Conservation (phyloP, 768 basidiomycete genomes). For the Mycena epipterygia region DNA sequence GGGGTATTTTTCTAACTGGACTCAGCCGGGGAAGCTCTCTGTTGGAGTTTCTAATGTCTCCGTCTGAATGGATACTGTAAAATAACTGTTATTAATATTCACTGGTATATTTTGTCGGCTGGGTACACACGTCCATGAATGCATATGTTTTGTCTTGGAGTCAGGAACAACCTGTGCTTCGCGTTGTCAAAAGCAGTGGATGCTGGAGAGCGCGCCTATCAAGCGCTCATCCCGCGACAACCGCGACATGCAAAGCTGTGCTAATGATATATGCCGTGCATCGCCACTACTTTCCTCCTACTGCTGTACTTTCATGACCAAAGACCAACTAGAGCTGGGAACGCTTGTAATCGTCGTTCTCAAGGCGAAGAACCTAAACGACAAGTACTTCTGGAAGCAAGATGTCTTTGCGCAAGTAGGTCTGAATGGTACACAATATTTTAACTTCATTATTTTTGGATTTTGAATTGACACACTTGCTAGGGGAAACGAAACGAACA, state of each 20-base stretch:
- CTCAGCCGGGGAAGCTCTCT: no score
- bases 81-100: constrained; percentile 23
- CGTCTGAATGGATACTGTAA: constrained; percentile 6
- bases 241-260: background rate
- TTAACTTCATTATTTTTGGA: background rate
- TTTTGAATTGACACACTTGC: constrained; percentile 6
- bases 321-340: constrained; percentile 40
- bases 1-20: no score
- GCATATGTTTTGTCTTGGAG: background rate
- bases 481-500: constrained; percentile 76
- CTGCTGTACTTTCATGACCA: constrained; percentile 41
- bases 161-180: background rate
- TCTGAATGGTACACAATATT: constrained; percentile 59
- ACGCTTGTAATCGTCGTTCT: constrained; percentile 66
- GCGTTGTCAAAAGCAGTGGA: background rate
- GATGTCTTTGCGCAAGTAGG: constrained; percentile 84
- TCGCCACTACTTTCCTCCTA: background rate
- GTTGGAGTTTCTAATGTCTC: no score
- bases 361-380: constrained; percentile 78
- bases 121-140: background rate
- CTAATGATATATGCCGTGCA: background rate
- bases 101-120: background rate
- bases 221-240: background rate
- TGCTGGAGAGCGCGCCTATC: background rate
- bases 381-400: constrained; percentile 93